Conservation (phyloP, 495 filamentous ascomycete species). For the Lasiosphaeris hirsuta region DNA sequence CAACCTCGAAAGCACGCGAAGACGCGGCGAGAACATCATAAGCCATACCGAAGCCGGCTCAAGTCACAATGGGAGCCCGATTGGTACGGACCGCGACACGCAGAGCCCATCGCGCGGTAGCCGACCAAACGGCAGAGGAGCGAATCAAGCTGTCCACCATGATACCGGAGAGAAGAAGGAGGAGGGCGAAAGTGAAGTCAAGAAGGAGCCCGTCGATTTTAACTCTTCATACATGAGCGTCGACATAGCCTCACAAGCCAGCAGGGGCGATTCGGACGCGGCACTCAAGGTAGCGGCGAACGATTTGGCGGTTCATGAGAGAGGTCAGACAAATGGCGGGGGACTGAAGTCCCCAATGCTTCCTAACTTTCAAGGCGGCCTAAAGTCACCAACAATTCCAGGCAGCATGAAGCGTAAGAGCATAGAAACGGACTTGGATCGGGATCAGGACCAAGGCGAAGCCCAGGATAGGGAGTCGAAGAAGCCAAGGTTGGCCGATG, state of each 20-base stretch:
- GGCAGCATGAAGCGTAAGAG: slow-evolving; percentile 30
- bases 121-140: not conserved
- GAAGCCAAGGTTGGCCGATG: slow-evolving; percentile 13
- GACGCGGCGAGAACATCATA: slow-evolving; percentile 37
- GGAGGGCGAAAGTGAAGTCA: not conserved
- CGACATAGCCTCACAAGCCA: slow-evolving; percentile 24
- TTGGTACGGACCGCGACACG: slow-evolving; percentile 27
- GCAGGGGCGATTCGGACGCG: slow-evolving; percentile 43
- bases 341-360: slow-evolving; percentile 22
- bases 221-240: not conserved
- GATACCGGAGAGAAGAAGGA: slow-evolving; percentile 9
- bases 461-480: slow-evolving; percentile 10
- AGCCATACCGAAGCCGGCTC: slow-evolving; percentile 28
- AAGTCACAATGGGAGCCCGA: slow-evolving; percentile 21
- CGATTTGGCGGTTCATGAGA: slow-evolving; percentile 37
- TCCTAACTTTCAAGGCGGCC: slow-evolving; percentile 8
- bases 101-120: slow-evolving; percentile 23
- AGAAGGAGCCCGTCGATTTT: not conserved
- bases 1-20: slow-evolving; percentile 44
- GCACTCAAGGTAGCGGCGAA: slow-evolving; percentile 48
- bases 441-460: slow-evolving; percentile 5
- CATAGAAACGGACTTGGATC: slow-evolving; percentile 24
- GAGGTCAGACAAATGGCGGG: slow-evolving; percentile 22
- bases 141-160: not conserved
- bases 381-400: slow-evolving; percentile 20